phyloP scores from a whole-genome alignment of 441 rosid genomes.

The Aleurites moluccanus region DNA sequence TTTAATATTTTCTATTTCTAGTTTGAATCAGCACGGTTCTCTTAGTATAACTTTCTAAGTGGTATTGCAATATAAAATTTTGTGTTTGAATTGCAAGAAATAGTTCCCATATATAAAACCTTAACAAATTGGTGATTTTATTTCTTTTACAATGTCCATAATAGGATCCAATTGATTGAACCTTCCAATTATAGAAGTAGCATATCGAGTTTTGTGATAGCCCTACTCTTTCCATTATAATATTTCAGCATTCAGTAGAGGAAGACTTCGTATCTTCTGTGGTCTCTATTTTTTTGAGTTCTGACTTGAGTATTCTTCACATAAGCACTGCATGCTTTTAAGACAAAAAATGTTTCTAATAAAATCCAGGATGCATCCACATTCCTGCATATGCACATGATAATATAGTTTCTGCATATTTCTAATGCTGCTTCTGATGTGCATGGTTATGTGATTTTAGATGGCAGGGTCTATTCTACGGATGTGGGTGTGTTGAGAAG shows the following conservation, averaged over 20 bases:
- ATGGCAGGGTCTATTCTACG: slow-evolving; percentile 30
- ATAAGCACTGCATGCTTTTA: not conserved
- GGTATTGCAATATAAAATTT: not conserved
- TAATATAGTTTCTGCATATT: slow-evolving; percentile 7
- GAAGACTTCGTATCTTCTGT: not conserved
- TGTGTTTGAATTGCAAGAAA: not conserved
- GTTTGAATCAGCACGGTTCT: not conserved
- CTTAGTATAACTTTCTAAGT: not conserved
- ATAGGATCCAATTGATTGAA: slow-evolving; percentile 1
- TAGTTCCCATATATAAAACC: not conserved
- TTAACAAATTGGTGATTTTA: slow-evolving; percentile 5
- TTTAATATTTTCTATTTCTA: slow-evolving; percentile 1
- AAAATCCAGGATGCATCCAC: not conserved
- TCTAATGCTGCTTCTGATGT: slow-evolving; percentile 18
- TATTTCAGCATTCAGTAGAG: not conserved
- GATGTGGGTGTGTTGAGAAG: slow-evolving; percentile 33
- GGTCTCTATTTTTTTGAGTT: not conserved
- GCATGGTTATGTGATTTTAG: slow-evolving; percentile 32
- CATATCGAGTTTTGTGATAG: not conserved
- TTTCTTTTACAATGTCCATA: not conserved
- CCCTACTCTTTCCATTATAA: not conserved
- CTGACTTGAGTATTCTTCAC: not conserved
- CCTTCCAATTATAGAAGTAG: not conserved
- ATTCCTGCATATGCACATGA: slow-evolving; percentile 28
- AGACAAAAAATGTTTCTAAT: slow-evolving; percentile 28